Base-by-base conservation (phyloP, 768 basidiomycete species). In the Hydnomerulius pinastri region DNA sequence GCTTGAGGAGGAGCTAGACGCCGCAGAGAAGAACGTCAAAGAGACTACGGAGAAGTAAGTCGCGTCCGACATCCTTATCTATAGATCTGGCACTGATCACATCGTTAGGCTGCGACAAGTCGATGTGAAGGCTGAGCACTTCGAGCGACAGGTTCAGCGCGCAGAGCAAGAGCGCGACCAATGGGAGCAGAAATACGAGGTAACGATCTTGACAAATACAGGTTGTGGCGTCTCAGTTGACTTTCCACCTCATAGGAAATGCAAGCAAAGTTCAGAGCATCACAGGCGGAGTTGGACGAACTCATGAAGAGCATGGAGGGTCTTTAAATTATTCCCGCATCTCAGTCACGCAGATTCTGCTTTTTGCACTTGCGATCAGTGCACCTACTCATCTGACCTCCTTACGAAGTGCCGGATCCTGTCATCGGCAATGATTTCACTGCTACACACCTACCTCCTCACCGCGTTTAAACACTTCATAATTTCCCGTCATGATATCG, bases 121-220 rank as follows among this genome's bases (percentile, higher is more conserved):
- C 50, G 97, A 99, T 66, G 88, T 98, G 72, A 99, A 98, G 76
- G 96, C 96, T 9, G 97, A 99, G 71, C 93, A 98, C 74, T 97
- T 92, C 67, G 96, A 98, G 73, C 84, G 94, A 42, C 91, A 95
- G 66, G 85, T 97, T 17, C 77, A 83, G 57, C 82, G 90, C 37
- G 76, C 82, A 41, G 95, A 98, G 68, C 84, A 90, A 65, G 97
- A 99, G 70, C 85, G 95, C 43, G 96, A 98, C 68, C 62, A 67
- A 33, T 93, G 90, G 91, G 95, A 97, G 82, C 82, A 86, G 79
- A 98, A 96, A 73, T 90, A 82, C 74, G 95, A 95, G 78, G 94
- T 92, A 62, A 62, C 82, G 72, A 11, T 18, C 17, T 21, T n/a
- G 15, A 11, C 0, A 29, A 35, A 2, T 11, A 12, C 2, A 10